Evolutionary conservation across 208 protist species (phyloP).

Genomic region (Trypanosoma conorhini): DNA sequence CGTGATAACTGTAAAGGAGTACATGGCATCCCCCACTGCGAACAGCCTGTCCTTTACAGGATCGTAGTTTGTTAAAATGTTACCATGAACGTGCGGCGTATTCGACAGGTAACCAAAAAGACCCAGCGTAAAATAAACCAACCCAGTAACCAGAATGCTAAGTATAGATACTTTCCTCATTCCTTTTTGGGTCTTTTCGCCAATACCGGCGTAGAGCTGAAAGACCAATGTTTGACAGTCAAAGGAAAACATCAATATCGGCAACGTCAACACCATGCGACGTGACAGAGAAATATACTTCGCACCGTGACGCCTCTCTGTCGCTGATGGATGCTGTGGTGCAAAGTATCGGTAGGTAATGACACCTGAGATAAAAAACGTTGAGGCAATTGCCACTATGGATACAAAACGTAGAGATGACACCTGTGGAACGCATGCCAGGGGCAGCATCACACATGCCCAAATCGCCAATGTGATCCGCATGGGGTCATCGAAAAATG

Average conservation of each 20-base stretch:
- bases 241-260: slow-evolving; percentile 75
- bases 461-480: slow-evolving; percentile 48
- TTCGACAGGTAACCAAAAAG: slow-evolving; percentile 62
- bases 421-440: slow-evolving; percentile 54
- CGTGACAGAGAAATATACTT: slow-evolving; percentile 48
- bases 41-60: slow-evolving; percentile 54
- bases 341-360: slow-evolving; percentile 68
- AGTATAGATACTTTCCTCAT: slow-evolving; percentile 59
- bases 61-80: slow-evolving; percentile 76
- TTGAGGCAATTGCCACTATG: slow-evolving; percentile 48
- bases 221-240: slow-evolving; percentile 78
- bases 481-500: slow-evolving; percentile 38
- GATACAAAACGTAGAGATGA: slow-evolving; percentile 50
- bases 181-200: slow-evolving; percentile 25
- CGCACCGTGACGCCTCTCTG: neutral
- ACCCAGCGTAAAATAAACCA: slow-evolving; percentile 56
- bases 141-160: slow-evolving; percentile 52
- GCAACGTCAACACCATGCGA: slow-evolving; percentile 42
- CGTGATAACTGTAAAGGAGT: slow-evolving; percentile 56
- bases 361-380: slow-evolving; percentile 53
- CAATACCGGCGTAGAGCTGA: slow-evolving; percentile 52
- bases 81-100: slow-evolving; percentile 54
- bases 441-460: slow-evolving; percentile 52
- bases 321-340: slow-evolving; percentile 23
- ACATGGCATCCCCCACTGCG: slow-evolving; percentile 40